Conservation (phyloP, 2,329 filamentous ascomycete genomes). For the Exserohilum turcica region DNA sequence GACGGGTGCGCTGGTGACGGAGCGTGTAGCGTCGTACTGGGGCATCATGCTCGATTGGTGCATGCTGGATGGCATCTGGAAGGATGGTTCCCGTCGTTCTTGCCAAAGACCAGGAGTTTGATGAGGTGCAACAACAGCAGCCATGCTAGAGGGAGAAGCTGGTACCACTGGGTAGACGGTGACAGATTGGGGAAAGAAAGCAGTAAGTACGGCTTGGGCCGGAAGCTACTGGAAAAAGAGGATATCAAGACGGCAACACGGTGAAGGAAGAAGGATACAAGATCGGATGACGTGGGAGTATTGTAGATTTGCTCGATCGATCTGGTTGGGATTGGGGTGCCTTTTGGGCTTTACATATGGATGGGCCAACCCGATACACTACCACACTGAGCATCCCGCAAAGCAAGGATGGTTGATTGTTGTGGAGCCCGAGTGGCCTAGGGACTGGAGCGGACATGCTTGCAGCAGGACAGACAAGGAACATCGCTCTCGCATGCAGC, state of each 20-base stretch:
- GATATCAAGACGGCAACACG: slow-evolving; percentile 26
- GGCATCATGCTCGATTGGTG: slow-evolving; percentile 37
- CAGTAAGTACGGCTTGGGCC: slow-evolving; percentile 32
- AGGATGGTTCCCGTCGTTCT: slow-evolving; percentile 36
- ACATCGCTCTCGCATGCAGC: slow-evolving; percentile 41
- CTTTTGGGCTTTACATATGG: slow-evolving; percentile 45
- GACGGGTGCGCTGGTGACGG: slow-evolving; percentile 29
- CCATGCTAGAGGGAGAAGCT: slow-evolving; percentile 39
- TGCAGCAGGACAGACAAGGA: slow-evolving; percentile 43
- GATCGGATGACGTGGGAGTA: slow-evolving; percentile 38
- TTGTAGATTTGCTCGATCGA: slow-evolving; percentile 36
- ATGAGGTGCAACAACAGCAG: slow-evolving; percentile 46
- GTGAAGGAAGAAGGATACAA: slow-evolving; percentile 24
- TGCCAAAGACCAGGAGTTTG: slow-evolving; percentile 42
- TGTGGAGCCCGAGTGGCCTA: slow-evolving; percentile 39
- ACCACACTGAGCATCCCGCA: slow-evolving; percentile 35
- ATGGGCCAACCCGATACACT: slow-evolving; percentile 31
- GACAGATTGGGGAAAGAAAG: slow-evolving; percentile 21
- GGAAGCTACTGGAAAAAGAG: slow-evolving; percentile 28
- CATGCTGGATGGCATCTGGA: slow-evolving; percentile 38
- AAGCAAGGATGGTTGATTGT: slow-evolving; percentile 42
- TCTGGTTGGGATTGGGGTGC: slow-evolving; percentile 33
- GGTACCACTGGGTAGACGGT: slow-evolving; percentile 24
- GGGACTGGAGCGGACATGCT: slow-evolving; percentile 38
- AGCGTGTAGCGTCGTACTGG: slow-evolving; percentile 38